A percentile compares a stretch with the other conserved stretches of the same genome.
phyloP scores from a whole-genome alignment of 495 filamentous ascomycete genomes.

The Xylaria curta region DNA sequence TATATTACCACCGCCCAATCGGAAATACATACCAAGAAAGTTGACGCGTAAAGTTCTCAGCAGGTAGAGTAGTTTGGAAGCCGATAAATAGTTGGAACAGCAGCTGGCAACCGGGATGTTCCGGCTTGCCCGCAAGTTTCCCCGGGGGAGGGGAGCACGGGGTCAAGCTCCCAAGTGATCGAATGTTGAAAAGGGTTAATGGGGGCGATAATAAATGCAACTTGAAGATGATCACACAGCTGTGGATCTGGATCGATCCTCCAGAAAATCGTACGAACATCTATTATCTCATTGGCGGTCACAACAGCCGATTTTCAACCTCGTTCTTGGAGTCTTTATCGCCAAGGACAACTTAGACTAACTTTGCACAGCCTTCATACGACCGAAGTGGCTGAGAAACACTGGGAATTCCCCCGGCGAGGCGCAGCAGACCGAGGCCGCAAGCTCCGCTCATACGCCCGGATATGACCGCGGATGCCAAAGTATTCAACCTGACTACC shows the following conservation, averaged over 20 bases:
- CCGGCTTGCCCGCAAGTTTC: background rate
- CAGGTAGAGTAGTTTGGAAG: background rate
- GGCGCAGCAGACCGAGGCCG: slow-evolving; percentile 22
- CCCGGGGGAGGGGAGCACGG: background rate
- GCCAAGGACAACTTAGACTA: background rate
- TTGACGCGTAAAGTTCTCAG: background rate
- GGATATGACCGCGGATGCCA: background rate
- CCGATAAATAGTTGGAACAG: background rate
- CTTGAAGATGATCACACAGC: background rate
- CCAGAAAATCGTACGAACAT: background rate
- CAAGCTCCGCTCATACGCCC: slow-evolving; percentile 14
- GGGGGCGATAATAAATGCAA: background rate
- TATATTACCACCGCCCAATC: too few relatives aligned
- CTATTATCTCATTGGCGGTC: background rate
- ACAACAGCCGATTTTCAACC: background rate
- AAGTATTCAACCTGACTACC: background rate
- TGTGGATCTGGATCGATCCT: background rate
- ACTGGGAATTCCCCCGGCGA: background rate
- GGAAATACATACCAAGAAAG: background rate
- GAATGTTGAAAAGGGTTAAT: slow-evolving; percentile 17
- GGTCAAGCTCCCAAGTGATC: background rate
- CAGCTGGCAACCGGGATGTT: background rate
- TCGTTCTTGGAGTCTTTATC: background rate
- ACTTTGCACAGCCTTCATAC: slow-evolving; percentile 16
- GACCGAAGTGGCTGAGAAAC: background rate